Evolutionary conservation across 225 moss, liverwort and hornwort species (phyloP).

Genomic region (Sphagnum contortum): DNA sequence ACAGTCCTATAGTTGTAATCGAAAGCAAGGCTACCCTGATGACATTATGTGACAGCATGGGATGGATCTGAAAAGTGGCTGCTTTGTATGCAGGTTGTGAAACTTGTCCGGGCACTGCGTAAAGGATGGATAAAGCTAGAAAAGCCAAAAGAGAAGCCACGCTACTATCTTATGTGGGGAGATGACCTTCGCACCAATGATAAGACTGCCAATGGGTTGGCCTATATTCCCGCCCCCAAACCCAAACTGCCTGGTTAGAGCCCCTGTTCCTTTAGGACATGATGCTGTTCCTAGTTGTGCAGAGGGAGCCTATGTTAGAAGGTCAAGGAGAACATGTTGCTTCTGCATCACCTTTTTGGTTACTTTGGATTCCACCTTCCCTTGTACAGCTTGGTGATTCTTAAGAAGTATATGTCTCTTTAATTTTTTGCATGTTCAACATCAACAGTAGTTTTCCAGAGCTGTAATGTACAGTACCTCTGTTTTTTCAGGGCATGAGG

Average conservation of each 20-base stretch:
- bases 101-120: slow-evolving; percentile 80
- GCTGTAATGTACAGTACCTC: too few relatives aligned
- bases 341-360: too few relatives aligned
- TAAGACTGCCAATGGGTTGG: slow-evolving; percentile 82
- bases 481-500: slow-evolving; percentile 68
- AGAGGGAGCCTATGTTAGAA: too few relatives aligned
- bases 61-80: background rate
- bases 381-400: too few relatives aligned
- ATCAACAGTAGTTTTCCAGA: too few relatives aligned
- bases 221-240: slow-evolving; percentile 91
- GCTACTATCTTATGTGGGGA: slow-evolving; percentile 85
- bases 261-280: background rate
- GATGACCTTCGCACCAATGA: slow-evolving; percentile 63
- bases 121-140: slow-evolving; percentile 91
- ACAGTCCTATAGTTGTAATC: too few relatives aligned
- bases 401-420: background rate
- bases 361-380: too few relatives aligned
- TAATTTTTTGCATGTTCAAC: background rate
- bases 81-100: slow-evolving; percentile 60
- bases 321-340: too few relatives aligned
- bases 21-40: too few relatives aligned
- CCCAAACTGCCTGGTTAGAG: slow-evolving; percentile 67
- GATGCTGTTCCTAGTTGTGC: too few relatives aligned
- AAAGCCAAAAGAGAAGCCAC: slow-evolving; percentile 75
- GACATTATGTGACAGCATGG: too few relatives aligned